These are phyloP conservation scores for Trichothecium sympodiale DNA, from an alignment of 2,329 filamentous ascomycete species.

Conservation along the genomic window DNA sequence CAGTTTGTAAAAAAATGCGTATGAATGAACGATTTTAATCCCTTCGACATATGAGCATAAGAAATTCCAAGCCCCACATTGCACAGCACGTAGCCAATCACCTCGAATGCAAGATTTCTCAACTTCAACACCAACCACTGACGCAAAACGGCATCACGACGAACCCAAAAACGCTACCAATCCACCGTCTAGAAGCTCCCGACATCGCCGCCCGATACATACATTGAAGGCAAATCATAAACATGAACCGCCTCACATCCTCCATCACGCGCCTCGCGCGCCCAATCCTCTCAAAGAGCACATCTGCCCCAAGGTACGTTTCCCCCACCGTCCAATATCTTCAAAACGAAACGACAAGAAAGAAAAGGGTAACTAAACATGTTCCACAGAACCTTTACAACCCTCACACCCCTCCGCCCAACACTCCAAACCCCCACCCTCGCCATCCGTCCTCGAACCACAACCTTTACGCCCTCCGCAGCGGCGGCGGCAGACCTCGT, in stretches of 20 bases:
- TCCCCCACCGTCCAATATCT: background rate
- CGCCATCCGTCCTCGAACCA: conserved; percentile 18
- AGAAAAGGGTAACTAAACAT: too few species aligned
- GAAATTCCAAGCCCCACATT: too few species aligned
- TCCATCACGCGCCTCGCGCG: conserved; percentile 3
- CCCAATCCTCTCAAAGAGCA: background rate
- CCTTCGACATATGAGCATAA: too few species aligned
- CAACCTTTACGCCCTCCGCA: conserved; percentile 18
- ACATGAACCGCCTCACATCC: conserved; percentile 2
- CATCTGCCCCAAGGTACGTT: conserved; percentile 2
- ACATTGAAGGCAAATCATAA: background rate
- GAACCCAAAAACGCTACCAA: too few species aligned
- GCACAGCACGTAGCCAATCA: too few species aligned
- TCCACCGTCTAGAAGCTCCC: too few species aligned
- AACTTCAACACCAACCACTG: too few species aligned
- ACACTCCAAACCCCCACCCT: conserved; percentile 22
- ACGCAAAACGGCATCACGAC: too few species aligned
- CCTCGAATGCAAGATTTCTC: too few species aligned
- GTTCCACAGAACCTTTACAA: conserved; percentile 31
- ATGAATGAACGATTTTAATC: too few species aligned
- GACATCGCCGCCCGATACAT: too few species aligned
- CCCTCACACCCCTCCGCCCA: conserved; percentile 39
- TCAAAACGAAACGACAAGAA: background rate
- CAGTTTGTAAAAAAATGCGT: too few species aligned
- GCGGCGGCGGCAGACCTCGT: conserved; percentile 30